Base-by-base conservation (phyloP, 2,329 filamentous ascomycete species). In the Arthrobotrys entomopaga region DNA sequence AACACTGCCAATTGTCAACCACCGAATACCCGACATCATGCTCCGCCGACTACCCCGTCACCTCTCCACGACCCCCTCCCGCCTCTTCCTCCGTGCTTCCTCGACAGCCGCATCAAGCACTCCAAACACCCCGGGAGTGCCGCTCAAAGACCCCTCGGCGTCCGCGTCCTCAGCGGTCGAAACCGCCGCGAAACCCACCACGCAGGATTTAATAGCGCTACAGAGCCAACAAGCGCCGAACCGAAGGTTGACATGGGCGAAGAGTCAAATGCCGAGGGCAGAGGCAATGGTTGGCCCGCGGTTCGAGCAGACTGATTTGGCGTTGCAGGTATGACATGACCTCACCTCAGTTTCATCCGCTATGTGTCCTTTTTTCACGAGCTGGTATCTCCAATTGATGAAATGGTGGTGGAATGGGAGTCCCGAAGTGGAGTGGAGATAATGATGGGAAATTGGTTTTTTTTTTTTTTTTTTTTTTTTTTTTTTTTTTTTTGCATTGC, bases 281-380 rank as follows among this genome's bases (percentile, higher is more conserved):
- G 83, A 88, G 82, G 95, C 93, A 61, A 99, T 99, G 94, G 88
- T 89, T 48, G 95, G 95, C 48, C 95, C 95, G 77, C 86, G 94
- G 79, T 99, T 99, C 80, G 95, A 99, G 86, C 94, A 98, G 88
- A 98, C 92, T 38, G 92, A 96, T 80, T 94, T 98, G 84, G 88
- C 90, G 79, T 84, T 90, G 78, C 95, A 99, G 91, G 94, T 97
- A 85, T 78, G 88, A 13, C 40, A 43, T 26, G 24, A 26, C 24
- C 24, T 26, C 7, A 26, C 24, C 24, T 7, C 3, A 26, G 24
- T 26, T 26, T 26, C 7, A 3, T 26, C 24, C 24, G 24, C 7
- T 26, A 26, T 26, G 7, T 26, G 7, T 26, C 24, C 24, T 26
- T 26, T 26, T 26, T 26, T 26, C 3, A 26, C 24, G 3, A 26